phyloP scores from a whole-genome alignment of 148 eudicot genomes.

The Spergularia bocconei region DNA sequence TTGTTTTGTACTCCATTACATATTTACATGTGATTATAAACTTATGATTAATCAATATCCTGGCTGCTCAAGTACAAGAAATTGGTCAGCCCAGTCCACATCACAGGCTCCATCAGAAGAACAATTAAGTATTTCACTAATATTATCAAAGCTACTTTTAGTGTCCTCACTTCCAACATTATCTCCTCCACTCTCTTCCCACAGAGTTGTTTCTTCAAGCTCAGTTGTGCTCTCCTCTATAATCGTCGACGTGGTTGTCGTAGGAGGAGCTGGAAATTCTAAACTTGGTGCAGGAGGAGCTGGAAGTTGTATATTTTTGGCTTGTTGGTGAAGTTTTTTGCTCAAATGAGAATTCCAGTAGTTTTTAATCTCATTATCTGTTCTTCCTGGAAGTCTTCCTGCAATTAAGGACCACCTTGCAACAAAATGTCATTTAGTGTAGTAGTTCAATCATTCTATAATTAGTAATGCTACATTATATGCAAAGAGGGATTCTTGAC shows the following conservation, averaged over 20 bases:
- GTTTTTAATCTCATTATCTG: conserved; percentile 75
- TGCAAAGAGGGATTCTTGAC: background rate
- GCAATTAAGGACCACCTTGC: conserved; percentile 67
- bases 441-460: background rate
- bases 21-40: too few species aligned
- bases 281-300: conserved; percentile 9
- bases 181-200: conserved; percentile 21
- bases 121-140: conserved; percentile 46
- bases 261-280: conserved; percentile 18
- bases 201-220: background rate
- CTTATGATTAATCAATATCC: too few species aligned
- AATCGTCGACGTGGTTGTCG: background rate
- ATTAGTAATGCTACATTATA: background rate
- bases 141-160: conserved; percentile 34
- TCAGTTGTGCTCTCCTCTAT: conserved; percentile 17
- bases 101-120: conserved; percentile 39
- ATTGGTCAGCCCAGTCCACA: conserved; percentile 49
- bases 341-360: conserved; percentile 90
- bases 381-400: conserved; percentile 70
- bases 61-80: conserved; percentile 21
- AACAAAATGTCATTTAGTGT: background rate
- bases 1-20: too few species aligned
- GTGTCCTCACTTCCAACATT: conserved; percentile 18
- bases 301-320: conserved; percentile 19
- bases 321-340: conserved; percentile 43